Conservation (phyloP, 768 basidiomycete species). For the Boletus huronensis region DNA sequence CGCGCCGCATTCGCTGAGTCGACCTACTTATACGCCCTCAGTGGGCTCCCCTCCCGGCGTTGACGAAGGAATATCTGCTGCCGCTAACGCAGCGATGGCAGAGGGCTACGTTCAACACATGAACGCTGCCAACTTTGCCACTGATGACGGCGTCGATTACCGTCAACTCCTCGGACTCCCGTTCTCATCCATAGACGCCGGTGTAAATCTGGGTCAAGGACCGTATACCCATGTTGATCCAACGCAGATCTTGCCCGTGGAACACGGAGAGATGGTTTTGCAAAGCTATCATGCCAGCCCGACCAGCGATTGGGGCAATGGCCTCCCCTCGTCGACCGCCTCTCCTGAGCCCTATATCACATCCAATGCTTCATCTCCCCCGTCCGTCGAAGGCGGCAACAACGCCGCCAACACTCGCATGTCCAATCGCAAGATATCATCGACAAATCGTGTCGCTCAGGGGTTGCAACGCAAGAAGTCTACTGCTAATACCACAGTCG, state of each 20-base stretch:
- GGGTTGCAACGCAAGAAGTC: slow-evolving; percentile 56
- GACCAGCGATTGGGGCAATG: slow-evolving; percentile 80
- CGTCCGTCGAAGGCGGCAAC: slow-evolving; percentile 53
- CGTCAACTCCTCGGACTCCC: slow-evolving; percentile 61
- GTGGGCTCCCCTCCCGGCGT: slow-evolving; percentile 29
- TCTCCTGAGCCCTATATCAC: slow-evolving; percentile 72
- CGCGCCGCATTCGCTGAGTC: slow-evolving; percentile 28
- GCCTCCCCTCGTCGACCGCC: slow-evolving; percentile 63
- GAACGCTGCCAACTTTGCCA: slow-evolving; percentile 46
- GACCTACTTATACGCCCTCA: slow-evolving; percentile 35
- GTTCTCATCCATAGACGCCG: slow-evolving; percentile 52
- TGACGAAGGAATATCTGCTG: slow-evolving; percentile 58
- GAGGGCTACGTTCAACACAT: slow-evolving; percentile 66
- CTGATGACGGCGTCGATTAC: slow-evolving; percentile 65
- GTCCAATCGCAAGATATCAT: slow-evolving; percentile 56
- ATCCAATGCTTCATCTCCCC: slow-evolving; percentile 71
- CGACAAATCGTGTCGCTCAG: slow-evolving; percentile 58
- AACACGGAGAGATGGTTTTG: slow-evolving; percentile 40
- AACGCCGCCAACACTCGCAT: slow-evolving; percentile 28
- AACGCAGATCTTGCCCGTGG: slow-evolving; percentile 70
- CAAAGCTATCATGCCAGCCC: slow-evolving; percentile 68
- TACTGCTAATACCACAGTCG: slow-evolving; percentile 20
- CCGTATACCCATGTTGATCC: slow-evolving; percentile 87
- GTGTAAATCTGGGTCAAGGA: slow-evolving; percentile 38
- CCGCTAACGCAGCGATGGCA: slow-evolving; percentile 65